Evolutionary conservation across 2,329 filamentous ascomycete species (phyloP).

Genomic region (Mycogone perniciosa): DNA sequence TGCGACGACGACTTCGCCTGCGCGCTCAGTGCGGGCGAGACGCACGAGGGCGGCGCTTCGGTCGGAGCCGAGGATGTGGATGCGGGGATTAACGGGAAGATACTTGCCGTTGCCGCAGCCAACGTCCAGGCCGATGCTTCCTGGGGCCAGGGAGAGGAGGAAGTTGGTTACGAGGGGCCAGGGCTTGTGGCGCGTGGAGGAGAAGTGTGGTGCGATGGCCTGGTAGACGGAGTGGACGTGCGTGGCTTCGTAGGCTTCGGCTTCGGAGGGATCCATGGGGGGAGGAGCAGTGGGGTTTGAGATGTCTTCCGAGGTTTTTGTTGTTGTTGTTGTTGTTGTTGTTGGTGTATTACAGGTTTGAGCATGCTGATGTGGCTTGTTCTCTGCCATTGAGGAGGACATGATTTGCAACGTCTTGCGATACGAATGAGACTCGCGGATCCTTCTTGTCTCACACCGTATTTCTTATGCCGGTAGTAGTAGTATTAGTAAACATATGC

Average conservation of each 20-base stretch:
- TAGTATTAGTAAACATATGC: no score
- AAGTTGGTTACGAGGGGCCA: slow-evolving; percentile 90
- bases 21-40: slow-evolving; percentile 39
- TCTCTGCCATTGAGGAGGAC: no score
- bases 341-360: no score
- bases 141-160: slow-evolving; percentile 56
- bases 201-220: slow-evolving; percentile 78
- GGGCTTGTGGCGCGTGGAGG: slow-evolving; percentile 70
- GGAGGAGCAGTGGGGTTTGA: background rate
- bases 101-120: slow-evolving; percentile 99
- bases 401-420: no score
- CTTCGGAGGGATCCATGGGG: slow-evolving; percentile 18
- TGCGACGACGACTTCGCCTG: slow-evolving; percentile 67
- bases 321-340: background rate
- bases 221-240: slow-evolving; percentile 93
- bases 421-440: no score
- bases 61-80: slow-evolving; percentile 82
- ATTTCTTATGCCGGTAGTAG: no score
- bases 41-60: slow-evolving; percentile 56
- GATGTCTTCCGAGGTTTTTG: background rate
- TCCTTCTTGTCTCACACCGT: no score
- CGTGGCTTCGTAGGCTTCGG: slow-evolving; percentile 66
- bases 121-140: slow-evolving; percentile 79
- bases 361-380: no score
- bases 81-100: slow-evolving; percentile 65